Evolutionary conservation across 2,329 filamentous ascomycete species (phyloP).

Genomic region (Pseudopyricularia javanii): DNA sequence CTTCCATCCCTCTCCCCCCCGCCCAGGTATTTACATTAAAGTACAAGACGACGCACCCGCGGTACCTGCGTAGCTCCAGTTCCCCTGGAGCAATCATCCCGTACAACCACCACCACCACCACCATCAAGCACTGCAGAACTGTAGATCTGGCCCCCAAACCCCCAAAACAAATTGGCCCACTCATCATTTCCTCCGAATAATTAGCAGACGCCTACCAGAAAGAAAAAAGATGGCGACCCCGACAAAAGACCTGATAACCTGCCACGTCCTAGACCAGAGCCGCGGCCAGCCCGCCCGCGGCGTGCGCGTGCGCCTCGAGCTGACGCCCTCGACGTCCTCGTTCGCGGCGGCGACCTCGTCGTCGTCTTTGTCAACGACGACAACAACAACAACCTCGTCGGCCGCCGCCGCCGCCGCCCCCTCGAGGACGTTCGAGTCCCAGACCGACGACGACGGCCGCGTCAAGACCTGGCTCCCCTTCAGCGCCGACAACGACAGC

Average conservation of each 20-base stretch:
- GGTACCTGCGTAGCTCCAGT: no score
- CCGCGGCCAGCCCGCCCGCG: constrained; percentile 54
- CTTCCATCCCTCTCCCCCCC: no score
- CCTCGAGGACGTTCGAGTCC: constrained; percentile 45
- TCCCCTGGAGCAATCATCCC: no score
- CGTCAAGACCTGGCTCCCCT: constrained; percentile 55
- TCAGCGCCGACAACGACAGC: constrained; percentile 33
- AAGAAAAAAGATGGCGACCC: neutral
- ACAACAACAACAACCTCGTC: constrained; percentile 12
- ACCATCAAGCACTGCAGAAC: neutral
- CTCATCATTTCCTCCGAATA: neutral
- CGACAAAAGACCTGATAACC: constrained; percentile 57
- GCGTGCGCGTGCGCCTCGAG: constrained; percentile 55
- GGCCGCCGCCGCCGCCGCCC: constrained; percentile 12
- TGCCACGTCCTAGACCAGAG: constrained; percentile 80
- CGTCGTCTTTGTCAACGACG: constrained; percentile 6
- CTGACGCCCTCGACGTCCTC: constrained; percentile 20
- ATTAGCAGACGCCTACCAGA: no score
- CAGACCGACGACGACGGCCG: constrained; percentile 67
- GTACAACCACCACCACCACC: neutral
- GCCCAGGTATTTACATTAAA: no score
- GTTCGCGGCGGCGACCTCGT: constrained; percentile 5
- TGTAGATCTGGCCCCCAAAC: neutral
- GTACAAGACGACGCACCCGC: neutral
- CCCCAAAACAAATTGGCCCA: neutral